A percentile compares a stretch with the other conserved stretches of the same genome.
Conservation (phyloP, 257 asterid genomes). For the Solanum boliviense region DNA sequence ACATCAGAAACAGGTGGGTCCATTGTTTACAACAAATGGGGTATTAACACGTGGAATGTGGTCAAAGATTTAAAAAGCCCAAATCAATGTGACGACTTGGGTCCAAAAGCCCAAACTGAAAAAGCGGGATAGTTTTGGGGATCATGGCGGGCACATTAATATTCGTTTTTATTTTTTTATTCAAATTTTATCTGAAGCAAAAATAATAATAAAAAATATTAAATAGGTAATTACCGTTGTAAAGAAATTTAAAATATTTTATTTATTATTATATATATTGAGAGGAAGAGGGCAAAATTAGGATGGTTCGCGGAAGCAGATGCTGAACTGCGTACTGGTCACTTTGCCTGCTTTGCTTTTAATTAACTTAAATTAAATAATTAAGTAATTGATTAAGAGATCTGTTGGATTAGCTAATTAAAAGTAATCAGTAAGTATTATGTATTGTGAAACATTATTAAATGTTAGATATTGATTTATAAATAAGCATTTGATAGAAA, state of each 20-base stretch:
- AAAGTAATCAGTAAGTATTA: neutral
- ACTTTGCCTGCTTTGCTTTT: neutral
- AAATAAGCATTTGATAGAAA: neutral
- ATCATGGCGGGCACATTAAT: neutral
- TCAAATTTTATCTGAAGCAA: neutral
- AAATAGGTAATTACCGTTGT: neutral
- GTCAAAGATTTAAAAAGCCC: constrained; percentile 12
- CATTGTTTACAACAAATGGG: neutral
- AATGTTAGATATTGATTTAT: neutral
- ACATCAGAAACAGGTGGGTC: constrained; percentile 6
- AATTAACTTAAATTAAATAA: neutral
- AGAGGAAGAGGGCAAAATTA: neutral
- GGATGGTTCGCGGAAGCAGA: constrained; percentile 7
- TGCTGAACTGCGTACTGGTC: neutral
- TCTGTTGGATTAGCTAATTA: neutral
- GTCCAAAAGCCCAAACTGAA: constrained; percentile 1
- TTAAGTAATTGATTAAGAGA: neutral
- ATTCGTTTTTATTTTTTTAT: neutral
- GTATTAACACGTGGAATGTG: neutral
- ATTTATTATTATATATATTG: neutral
- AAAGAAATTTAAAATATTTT: neutral
- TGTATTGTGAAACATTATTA: neutral
- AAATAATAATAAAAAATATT: neutral
- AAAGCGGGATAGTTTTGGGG: constrained; percentile 2
- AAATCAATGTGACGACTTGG: constrained; percentile 8